Conservation (phyloP, 106 monocot species). For the Dioscorea zingiberensis region DNA sequence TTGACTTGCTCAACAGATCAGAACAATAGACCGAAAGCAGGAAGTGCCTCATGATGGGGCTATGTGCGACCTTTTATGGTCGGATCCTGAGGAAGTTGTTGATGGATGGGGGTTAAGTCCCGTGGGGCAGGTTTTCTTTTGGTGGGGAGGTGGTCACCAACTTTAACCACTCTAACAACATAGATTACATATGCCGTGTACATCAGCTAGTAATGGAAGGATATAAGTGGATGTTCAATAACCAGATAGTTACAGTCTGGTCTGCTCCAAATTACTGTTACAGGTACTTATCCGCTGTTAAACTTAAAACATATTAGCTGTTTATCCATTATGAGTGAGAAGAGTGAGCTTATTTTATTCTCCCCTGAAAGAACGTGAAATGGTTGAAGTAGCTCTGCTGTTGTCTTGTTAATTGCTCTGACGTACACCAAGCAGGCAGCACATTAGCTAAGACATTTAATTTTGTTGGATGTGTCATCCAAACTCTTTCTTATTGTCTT, state of each 20-base stretch:
- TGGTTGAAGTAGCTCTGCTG: too few relatives aligned
- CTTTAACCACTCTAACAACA: constrained; percentile 87
- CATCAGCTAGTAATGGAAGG: constrained; percentile 99
- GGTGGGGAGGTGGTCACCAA: constrained; percentile 77
- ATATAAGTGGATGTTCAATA: constrained; percentile 99
- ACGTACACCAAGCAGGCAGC: too few relatives aligned
- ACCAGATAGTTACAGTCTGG: constrained; percentile 98
- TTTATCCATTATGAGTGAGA: too few relatives aligned
- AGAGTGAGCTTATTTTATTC: too few relatives aligned
- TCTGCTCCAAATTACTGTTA: constrained; percentile 99
- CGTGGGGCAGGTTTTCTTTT: constrained; percentile 89
- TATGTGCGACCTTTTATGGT: constrained; percentile 99
- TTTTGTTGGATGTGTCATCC: too few relatives aligned
- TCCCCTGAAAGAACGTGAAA: too few relatives aligned
- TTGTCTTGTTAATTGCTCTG: too few relatives aligned
- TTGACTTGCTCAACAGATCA: constrained; percentile 47
- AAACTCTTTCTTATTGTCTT: too few relatives aligned
- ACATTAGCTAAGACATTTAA: too few relatives aligned
- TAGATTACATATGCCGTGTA: constrained; percentile 96
- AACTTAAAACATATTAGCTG: too few relatives aligned
- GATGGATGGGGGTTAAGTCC: constrained; percentile 96
- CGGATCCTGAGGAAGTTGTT: constrained; percentile 95
- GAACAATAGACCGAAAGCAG: constrained; percentile 96
- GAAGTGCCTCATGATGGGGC: constrained; percentile 99
- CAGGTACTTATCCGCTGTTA: constrained; percentile 27